Evolutionary conservation across 2,329 filamentous ascomycete genomes (phyloP).

Genomic region (Karstenula rhodostoma): DNA sequence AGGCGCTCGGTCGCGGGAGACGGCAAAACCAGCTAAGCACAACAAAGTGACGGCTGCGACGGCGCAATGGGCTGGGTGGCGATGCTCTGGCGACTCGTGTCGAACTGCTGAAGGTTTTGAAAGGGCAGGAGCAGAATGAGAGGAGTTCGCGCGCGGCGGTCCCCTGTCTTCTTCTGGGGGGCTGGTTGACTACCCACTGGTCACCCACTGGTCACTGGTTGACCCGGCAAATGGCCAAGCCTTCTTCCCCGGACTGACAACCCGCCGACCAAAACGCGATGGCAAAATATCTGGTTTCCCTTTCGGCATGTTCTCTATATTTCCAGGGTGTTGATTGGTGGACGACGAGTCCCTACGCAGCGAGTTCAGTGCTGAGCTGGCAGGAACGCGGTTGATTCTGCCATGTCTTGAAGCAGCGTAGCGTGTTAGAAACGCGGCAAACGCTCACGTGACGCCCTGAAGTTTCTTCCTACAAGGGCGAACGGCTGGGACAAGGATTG

Average conservation of each 20-base stretch:
- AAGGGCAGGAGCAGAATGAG: constrained; percentile 15
- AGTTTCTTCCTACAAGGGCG: background rate
- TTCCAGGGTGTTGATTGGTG: constrained; percentile 18
- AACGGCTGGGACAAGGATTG: background rate
- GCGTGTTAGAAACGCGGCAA: constrained; percentile 4
- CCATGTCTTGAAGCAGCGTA: constrained; percentile 8
- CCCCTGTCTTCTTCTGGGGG: constrained; percentile 1
- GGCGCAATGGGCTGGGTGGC: background rate
- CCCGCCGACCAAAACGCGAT: constrained; percentile 6
- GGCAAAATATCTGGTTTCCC: constrained; percentile 20
- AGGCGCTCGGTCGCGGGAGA: constrained; percentile 19
- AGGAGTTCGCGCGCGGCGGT: constrained; percentile 8
- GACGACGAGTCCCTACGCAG: constrained; percentile 13
- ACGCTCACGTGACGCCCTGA: background rate
- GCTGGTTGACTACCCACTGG: background rate
- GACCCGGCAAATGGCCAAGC: constrained; percentile 19
- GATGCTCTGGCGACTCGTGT: constrained; percentile 14
- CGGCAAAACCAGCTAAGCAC: constrained; percentile 20
- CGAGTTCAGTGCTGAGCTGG: constrained; percentile 14
- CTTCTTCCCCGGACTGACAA: constrained; percentile 24
- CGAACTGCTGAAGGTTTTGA: constrained; percentile 10
- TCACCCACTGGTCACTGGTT: constrained; percentile 8
- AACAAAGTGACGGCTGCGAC: constrained; percentile 23
- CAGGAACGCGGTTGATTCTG: constrained; percentile 11
- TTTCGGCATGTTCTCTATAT: constrained; percentile 10